Percentiles rank a stretch among this genome's conserved stretches.
Evolutionary conservation across 1,284 basidiomycete species (phyloP).

Genomic region (Fomitopsis pinicola): DNA sequence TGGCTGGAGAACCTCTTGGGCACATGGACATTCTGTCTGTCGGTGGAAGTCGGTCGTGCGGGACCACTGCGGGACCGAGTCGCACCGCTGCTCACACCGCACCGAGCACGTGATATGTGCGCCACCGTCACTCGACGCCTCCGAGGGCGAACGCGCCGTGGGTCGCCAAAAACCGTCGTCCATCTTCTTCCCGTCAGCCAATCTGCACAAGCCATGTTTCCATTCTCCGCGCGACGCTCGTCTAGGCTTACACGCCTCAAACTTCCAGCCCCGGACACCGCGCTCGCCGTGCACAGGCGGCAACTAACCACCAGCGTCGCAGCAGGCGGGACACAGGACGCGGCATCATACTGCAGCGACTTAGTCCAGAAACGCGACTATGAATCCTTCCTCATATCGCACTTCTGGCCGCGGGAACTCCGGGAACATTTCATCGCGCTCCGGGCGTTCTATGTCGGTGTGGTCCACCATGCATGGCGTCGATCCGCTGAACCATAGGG

Average conservation of each 20-base stretch:
- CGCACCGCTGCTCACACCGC: too few relatives aligned
- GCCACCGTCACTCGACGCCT: not conserved
- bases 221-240: not conserved
- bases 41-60: not conserved
- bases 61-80: too few relatives aligned
- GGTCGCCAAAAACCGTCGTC: not conserved
- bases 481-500: not conserved
- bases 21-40: not conserved
- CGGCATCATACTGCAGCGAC: constrained; percentile 58
- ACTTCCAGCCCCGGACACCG: not conserved
- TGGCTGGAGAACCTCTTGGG: not conserved
- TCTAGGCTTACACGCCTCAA: not conserved
- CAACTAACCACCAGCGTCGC: not conserved
- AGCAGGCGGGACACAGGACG: constrained; percentile 34
- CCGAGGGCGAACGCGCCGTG: not conserved
- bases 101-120: not conserved
- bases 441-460: constrained; percentile 83
- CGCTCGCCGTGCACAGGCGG: not conserved
- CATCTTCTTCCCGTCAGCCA: not conserved
- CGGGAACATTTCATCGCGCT: constrained; percentile 77
- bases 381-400: constrained; percentile 73
- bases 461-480: not conserved
- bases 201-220: not conserved
- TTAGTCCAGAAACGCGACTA: constrained; percentile 76
- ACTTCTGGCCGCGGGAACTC: constrained; percentile 69